Percentiles rank a stretch among this genome's conserved stretches.
phyloP scores from a whole-genome alignment of 768 basidiomycete genomes.

The Tylopilus vinaceipallidus region DNA sequence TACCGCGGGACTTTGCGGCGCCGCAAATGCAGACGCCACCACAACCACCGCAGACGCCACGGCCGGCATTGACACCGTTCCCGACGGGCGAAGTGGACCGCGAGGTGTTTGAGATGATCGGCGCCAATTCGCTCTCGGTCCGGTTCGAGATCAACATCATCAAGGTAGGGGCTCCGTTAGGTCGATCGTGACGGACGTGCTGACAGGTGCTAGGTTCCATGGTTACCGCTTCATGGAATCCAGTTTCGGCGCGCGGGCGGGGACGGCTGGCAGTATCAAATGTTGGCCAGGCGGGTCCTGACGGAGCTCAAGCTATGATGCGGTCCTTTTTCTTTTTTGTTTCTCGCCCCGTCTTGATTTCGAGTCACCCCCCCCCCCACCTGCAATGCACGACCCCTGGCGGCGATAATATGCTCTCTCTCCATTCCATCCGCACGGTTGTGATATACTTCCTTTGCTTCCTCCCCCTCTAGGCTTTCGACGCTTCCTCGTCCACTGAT shows the following conservation, averaged over 20 bases:
- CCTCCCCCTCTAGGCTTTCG: neutral
- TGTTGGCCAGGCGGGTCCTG: constrained; percentile 84
- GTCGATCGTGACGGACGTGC: neutral
- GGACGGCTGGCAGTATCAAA: constrained; percentile 96
- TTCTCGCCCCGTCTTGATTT: neutral
- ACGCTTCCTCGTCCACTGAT: neutral
- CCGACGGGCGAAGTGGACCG: constrained; percentile 67
- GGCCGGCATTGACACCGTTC: constrained; percentile 44
- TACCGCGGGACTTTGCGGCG: constrained; percentile 66
- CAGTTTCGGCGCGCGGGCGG: constrained; percentile 91
- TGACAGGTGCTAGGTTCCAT: constrained; percentile 65
- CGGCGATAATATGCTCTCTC: constrained; percentile 23
- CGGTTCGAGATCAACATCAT: constrained; percentile 97
- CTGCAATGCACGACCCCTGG: constrained; percentile 11
- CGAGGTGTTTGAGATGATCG: constrained; percentile 70
- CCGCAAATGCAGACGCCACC: constrained; percentile 19
- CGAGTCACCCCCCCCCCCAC: too few species aligned
- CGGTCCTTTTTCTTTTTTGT: neutral
- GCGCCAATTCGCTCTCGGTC: constrained; percentile 79
- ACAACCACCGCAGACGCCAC: constrained; percentile 33
- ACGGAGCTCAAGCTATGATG: constrained; percentile 83
- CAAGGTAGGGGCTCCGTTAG: constrained; percentile 60
- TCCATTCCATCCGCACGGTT: constrained; percentile 10
- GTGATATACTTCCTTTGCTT: constrained; percentile 18
- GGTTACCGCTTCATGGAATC: constrained; percentile 90